Conservation (phyloP, 495 filamentous ascomycete species). For the Staphylotrichum tortipilum region DNA sequence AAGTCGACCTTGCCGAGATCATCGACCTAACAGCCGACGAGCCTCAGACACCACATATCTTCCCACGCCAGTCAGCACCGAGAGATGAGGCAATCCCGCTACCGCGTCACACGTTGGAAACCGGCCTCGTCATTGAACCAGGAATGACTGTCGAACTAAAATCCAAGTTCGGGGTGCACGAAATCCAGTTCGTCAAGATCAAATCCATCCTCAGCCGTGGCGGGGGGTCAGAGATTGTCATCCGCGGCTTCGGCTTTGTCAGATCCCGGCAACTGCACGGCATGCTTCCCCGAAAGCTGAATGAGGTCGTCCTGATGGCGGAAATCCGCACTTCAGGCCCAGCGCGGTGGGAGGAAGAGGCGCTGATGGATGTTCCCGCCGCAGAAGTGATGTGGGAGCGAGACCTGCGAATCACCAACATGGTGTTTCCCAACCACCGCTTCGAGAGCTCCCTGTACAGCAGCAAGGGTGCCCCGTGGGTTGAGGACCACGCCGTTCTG, state of each 20-base stretch:
- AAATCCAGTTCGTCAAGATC: slow-evolving; percentile 10
- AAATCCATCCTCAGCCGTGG: not conserved
- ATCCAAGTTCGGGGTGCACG: not conserved
- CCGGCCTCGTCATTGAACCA: not conserved
- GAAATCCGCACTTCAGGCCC: slow-evolving; percentile 37
- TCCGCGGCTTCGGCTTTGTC: slow-evolving; percentile 7
- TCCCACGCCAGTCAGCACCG: not conserved
- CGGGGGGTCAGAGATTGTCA: not conserved
- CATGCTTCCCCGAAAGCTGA: slow-evolving; percentile 3
- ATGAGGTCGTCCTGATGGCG: slow-evolving; percentile 41
- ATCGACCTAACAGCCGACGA: slow-evolving; percentile 9
- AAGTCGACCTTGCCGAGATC: not conserved
- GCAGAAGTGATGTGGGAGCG: slow-evolving; percentile 28
- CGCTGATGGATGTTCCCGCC: slow-evolving; percentile 35
- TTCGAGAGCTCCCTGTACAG: slow-evolving; percentile 10
- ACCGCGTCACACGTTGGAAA: not conserved
- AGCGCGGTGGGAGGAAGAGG: slow-evolving; percentile 28
- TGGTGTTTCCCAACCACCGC: slow-evolving; percentile 31
- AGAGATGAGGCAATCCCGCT: not conserved
- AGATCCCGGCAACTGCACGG: slow-evolving; percentile 1
- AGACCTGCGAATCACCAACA: slow-evolving; percentile 45
- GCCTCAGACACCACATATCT: not conserved
- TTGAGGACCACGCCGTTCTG: slow-evolving; percentile 25
- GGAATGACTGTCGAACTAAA: not conserved
- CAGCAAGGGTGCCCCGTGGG: slow-evolving; percentile 8